Base-by-base conservation (phyloP, 2,329 filamentous ascomycete genomes). In the Talaromyces marneffei region DNA sequence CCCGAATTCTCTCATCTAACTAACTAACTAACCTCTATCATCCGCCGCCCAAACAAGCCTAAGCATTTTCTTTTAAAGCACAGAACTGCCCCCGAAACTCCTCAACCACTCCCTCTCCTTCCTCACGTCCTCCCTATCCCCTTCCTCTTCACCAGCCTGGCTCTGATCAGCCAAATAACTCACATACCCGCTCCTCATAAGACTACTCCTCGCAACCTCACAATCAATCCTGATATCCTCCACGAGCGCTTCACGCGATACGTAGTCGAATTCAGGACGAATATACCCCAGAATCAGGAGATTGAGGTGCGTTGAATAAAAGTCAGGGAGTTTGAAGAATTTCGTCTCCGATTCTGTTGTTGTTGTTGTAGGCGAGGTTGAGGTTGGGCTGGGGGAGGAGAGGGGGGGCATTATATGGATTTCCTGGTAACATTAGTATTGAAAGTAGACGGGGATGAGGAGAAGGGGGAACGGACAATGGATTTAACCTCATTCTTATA, bases 161-260 rank as follows among this genome's bases (percentile, higher is more conserved):
- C n/a, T 50, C 69, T 68, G 66, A 74, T 78, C 65, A 82, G 78
- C 84, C 31, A 75, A 58, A 69, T 78, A 83, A 50, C 66, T 67
- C 62, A 66, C 67, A 75, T 87, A 99, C 25, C 75, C 81, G 33
- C 82, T 77, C 65, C 94, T 80, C 57, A 77, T 82, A 70, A 99
- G 77, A 77, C 91, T 94, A 69, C 81, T 78, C 67, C 82, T 81
- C 46, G 92, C 89, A 60, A 97, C 92, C 68, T 90, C 85, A 70
- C 94, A 96, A 79, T 97, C 94, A 67, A 88, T 84, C 71, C 85
- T 84, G 72, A 99, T 99, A 78, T 99, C 94, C 68, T 88, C 85
- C 48, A 97, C 85, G 71, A 97, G 80, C 35, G 87, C 89, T 65
- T 97, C 92, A 67, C 91, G 82, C 65, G 85, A 88, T 63, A 87